A percentile compares a stretch with the other conserved stretches of the same genome.
Conservation (phyloP, 2,329 filamentous ascomycete genomes). For the Alternaria gaisen region DNA sequence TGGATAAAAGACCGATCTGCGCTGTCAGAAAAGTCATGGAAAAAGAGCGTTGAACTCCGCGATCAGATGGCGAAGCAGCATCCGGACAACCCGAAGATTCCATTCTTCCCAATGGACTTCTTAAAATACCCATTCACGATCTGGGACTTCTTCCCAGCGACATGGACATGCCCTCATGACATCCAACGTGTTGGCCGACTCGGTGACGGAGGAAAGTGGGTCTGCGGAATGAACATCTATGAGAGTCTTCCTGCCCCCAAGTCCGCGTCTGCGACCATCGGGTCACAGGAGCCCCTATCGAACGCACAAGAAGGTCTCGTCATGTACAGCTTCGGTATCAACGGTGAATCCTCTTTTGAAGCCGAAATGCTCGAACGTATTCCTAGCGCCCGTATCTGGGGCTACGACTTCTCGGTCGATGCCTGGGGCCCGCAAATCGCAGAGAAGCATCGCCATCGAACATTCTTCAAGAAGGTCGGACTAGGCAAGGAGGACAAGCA, state of each 20-base stretch:
- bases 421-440: conserved; percentile 45
- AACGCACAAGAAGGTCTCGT: conserved; percentile 32
- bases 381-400: conserved; percentile 44
- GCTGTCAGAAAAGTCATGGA: conserved; percentile 43
- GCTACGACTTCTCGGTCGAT: conserved; percentile 45
- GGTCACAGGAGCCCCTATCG: conserved; percentile 21
- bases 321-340: conserved; percentile 48
- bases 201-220: conserved; percentile 48
- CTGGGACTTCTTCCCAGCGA: conserved; percentile 47
- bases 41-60: conserved; percentile 39
- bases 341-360: conserved; percentile 47
- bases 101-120: conserved; percentile 44
- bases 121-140: conserved; percentile 44
- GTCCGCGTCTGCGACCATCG: conserved; percentile 19
- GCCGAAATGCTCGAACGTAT: conserved; percentile 46
- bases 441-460: conserved; percentile 27
- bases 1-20: conserved; percentile 41
- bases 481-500: conserved; percentile 39
- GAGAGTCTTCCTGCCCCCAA: conserved; percentile 34
- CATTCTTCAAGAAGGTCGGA: conserved; percentile 43
- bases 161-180: conserved; percentile 47
- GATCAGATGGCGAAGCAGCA: conserved; percentile 38
- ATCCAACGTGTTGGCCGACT: conserved; percentile 44
- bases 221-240: conserved; percentile 47
- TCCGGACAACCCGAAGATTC: conserved; percentile 40